Base-by-base conservation (phyloP, 1,284 basidiomycete species). In the Puccinia horiana region DNA sequence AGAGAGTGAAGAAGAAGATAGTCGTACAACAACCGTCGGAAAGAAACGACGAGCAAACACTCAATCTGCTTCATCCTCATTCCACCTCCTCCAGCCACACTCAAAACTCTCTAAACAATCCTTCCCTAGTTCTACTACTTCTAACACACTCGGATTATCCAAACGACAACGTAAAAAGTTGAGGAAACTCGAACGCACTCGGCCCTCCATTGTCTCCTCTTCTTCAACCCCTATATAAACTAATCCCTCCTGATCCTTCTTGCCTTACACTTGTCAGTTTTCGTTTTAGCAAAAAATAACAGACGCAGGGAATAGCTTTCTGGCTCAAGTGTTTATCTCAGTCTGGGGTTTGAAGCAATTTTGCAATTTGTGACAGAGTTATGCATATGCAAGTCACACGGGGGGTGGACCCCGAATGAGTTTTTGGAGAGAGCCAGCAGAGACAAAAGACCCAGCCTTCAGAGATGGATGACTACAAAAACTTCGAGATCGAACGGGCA, bases 401-500 rank as follows among this genome's bases (percentile, higher is more conserved):
- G 44, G 44, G 44, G 44, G 16, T n/a, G n/a, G n/a, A n/a, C n/a
- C 44, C 44, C 44, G 44, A 47, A 47, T 47, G 9, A 47, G 16
- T 16, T 16, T 8, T 8, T 16, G 44, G 44, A 16, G 44, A 16
- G 44, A 8, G 44, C 52, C 8, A 61, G 58, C 58, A 74, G 47
- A 42, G 54, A n/a, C n/a, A n/a, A n/a, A n/a, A n/a, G n/a, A n/a
- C n/a, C n/a, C n/a, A n/a, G n/a, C n/a, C n/a, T n/a, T n/a, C n/a
- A n/a, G n/a, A n/a, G n/a, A n/a, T n/a, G n/a, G n/a, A n/a, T 23
- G 67, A 72, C n/a, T 72, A 73, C 69, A 58, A 63, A 40, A 44
- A 70, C 54, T 81, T 81, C 58, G 78, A 81, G 29, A 29, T 54
- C 16, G 67, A 69, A 42, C 78, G 78, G 11, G 35, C 32, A 11